phyloP scores from a whole-genome alignment of 2,329 filamentous ascomycete genomes.

The Alternaria angustiovoidea region DNA sequence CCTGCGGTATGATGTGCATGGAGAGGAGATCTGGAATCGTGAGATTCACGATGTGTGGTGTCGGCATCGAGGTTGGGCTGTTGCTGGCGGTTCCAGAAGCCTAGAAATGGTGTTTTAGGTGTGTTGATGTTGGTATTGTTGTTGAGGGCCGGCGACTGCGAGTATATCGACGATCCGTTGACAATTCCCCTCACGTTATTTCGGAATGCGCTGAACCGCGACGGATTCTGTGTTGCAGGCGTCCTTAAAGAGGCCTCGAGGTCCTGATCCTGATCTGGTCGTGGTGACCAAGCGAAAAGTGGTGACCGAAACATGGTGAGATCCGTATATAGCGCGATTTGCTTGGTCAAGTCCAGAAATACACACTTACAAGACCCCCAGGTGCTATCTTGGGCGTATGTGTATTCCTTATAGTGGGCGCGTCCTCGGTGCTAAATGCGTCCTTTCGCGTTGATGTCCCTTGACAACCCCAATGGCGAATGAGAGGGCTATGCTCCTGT shows the following conservation, averaged over 20 bases:
- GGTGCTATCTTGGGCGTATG: slow-evolving; percentile 25
- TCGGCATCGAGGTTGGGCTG: slow-evolving; percentile 35
- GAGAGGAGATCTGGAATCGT: slow-evolving; percentile 41
- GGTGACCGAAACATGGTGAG: slow-evolving; percentile 44
- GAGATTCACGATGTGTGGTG: slow-evolving; percentile 33
- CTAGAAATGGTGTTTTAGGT: slow-evolving; percentile 45
- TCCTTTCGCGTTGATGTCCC: slow-evolving; percentile 24
- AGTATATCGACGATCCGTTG: slow-evolving; percentile 50
- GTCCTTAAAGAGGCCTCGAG: slow-evolving; percentile 27
- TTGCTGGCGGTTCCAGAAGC: slow-evolving; percentile 42
- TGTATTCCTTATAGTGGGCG: slow-evolving; percentile 41
- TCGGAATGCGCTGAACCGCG: slow-evolving; percentile 30
- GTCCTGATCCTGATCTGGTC: slow-evolving; percentile 40
- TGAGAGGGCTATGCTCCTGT: slow-evolving; percentile 30
- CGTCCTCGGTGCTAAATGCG: slow-evolving; percentile 29
- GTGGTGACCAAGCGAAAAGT: slow-evolving; percentile 45
- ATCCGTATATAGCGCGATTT: slow-evolving; percentile 16
- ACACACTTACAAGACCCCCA: slow-evolving; percentile 14
- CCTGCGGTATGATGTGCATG: slow-evolving; percentile 46
- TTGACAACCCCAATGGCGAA: slow-evolving; percentile 31
- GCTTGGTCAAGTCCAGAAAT: slow-evolving; percentile 20
- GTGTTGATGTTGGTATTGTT: slow-evolving; percentile 35
- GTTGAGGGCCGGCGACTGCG: slow-evolving; percentile 40
- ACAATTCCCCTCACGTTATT: slow-evolving; percentile 40
- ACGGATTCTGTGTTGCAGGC: slow-evolving; percentile 27